A percentile compares a stretch with the other conserved stretches of the same genome.
These are phyloP conservation scores for Pichia ethanolica DNA, from an alignment of 805 yeast genomes.

Conservation along the genomic window DNA sequence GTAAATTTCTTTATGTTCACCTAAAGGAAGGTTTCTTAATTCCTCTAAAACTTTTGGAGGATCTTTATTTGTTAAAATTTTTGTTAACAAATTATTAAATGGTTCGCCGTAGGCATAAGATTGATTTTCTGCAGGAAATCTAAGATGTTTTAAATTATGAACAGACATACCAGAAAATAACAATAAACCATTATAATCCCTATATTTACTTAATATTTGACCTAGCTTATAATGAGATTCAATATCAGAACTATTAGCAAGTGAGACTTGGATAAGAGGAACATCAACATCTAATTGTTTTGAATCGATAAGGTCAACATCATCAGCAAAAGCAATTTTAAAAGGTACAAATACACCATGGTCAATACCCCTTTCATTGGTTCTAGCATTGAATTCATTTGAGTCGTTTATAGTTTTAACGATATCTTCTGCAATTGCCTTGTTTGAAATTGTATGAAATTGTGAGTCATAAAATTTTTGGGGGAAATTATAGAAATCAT, in stretches of 20 bases:
- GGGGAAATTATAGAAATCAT: slow-evolving; percentile 75
- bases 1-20: slow-evolving; percentile 25
- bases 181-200: slow-evolving; percentile 46
- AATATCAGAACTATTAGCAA: slow-evolving; percentile 36
- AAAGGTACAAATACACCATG: slow-evolving; percentile 83
- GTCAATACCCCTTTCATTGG: slow-evolving; percentile 60
- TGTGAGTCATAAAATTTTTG: slow-evolving; percentile 51
- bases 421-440: slow-evolving; percentile 38
- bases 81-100: slow-evolving; percentile 43
- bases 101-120: slow-evolving; percentile 41
- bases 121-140: slow-evolving; percentile 11
- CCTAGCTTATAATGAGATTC: slow-evolving; percentile 48
- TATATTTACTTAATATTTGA: slow-evolving; percentile 39
- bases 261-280: slow-evolving; percentile 45
- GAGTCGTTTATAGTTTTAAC: slow-evolving; percentile 30
- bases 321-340: slow-evolving; percentile 58
- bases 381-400: slow-evolving; percentile 36
- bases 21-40: slow-evolving; percentile 29
- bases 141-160: slow-evolving; percentile 58
- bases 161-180: slow-evolving; percentile 75
- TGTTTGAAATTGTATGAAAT: slow-evolving; percentile 46
- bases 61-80: slow-evolving; percentile 28
- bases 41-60: slow-evolving; percentile 28
- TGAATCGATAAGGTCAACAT: slow-evolving; percentile 18
- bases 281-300: slow-evolving; percentile 23